Evolutionary conservation across 106 monocot genomes (phyloP), one percentile per base, ranked within the genome.

Genomic region (Dendrobium chrysotoxum): DNA sequence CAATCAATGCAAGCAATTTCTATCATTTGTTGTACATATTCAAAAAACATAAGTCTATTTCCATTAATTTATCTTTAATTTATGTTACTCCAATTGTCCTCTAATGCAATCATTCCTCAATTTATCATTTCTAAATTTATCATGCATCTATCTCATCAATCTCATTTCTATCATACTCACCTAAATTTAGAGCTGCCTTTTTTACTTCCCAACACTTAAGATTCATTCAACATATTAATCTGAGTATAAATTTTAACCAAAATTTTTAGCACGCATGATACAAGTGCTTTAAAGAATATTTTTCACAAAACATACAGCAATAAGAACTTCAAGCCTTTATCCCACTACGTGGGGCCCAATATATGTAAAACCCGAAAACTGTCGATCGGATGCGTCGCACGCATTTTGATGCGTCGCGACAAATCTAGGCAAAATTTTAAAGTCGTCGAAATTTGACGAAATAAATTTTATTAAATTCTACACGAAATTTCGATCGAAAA

Each of bases 91-190:
- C 3, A 5, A 65, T 23, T 25, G 25, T 65, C 25, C 25, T 26
- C 64, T 65, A 61, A 65, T 65, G 26, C 64, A 65, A 65, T 65
- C n/a, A 26, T 23, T 65, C 64, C 64, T 65, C 26, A 26, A 65
- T 65, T 25, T 25, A 65, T 35, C 28, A 70, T 35, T 70, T 70
- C 31, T 70, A 65, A 15, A 8, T 25, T 65, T 70, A 16, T 16
- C 30, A 70, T 15, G 28, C 16, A 70, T 70, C 4, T 0, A 70
- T 35, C 2, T 31, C 35, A 70, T 70, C 70, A 67, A 25, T 26
- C 70, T 70, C 28, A 70, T 70, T 70, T 70, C 21, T 70, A 70
- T 23, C 11, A 70, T 5, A 70, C 70, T 70, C 70, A 70, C 31
- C 0, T 16, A 35, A 12, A 4, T 31, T 31, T 25, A 8, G 5